Evolutionary conservation across 2,329 filamentous ascomycete genomes (phyloP), one percentile per base, ranked within the genome.

Genomic region (Beauveria brongniartii): DNA sequence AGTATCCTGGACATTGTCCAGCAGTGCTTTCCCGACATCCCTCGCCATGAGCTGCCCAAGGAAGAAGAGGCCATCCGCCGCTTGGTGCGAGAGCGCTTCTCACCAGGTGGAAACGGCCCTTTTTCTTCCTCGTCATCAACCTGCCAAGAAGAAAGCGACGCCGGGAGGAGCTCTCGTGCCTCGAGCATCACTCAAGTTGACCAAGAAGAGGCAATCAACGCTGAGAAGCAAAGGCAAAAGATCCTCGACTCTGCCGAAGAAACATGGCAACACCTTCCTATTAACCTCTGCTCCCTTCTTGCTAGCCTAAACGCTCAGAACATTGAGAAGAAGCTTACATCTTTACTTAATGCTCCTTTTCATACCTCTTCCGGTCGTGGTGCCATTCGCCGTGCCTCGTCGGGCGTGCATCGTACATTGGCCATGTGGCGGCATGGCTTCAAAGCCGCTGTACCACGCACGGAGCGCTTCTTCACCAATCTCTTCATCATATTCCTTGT

Each of bases 401-500:
- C 44, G 1, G 63, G 63, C 26, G 55, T 64, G 26, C 48, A n/a
- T 41, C 65, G 65, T 48, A 63, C 63, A 2, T 61, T 66, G 20
- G 26, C 47, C 22, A 65, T 66, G 61, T 66, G 64, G 63, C 61
- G 65, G 20, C 48, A 62, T 26, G 63, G 65, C 37, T 66, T 63
- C 58, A 26, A 47, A n/a, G 52, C 54, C 22, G 61, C 64, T 10
- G 63, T 64, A 6, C 61, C 62, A 34, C 58, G 55, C 20, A 30
- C 50, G 1, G 65, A 66, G 59, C 59, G 64, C 34, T 34, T 34
- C 47, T 47, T 61, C 24, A 64, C 63, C 60, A 64, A 64, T 53
- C 10, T 64, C 47, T 63, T 66, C 65, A 64, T 66, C 60, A 18
- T 63, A 16, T 62, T 66, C 44, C 65, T 66, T 30, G 62, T 61